Conservation (phyloP, 2,329 filamentous ascomycete genomes). For the Exophiala viscosa region DNA sequence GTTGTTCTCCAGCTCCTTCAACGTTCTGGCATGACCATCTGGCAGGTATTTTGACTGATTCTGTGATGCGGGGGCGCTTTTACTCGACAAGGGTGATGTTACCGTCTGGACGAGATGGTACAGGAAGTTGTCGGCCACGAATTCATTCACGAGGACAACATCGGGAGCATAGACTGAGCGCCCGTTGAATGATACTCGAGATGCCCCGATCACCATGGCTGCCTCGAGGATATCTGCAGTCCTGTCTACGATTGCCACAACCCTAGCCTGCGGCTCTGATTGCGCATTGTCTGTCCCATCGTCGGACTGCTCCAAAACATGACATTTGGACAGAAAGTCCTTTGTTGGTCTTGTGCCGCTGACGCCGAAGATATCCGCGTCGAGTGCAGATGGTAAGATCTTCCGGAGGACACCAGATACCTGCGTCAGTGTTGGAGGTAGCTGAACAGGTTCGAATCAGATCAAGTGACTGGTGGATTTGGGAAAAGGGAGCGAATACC, state of each 20-base stretch:
- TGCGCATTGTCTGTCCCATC: constrained; percentile 27
- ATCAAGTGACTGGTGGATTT: neutral
- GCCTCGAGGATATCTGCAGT: constrained; percentile 54
- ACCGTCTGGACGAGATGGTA: constrained; percentile 6
- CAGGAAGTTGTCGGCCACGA: constrained; percentile 35
- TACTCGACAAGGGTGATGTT: neutral
- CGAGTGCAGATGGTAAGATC: constrained; percentile 41
- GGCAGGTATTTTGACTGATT: neutral
- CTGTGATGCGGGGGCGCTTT: neutral
- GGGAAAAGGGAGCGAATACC: constrained; percentile 20
- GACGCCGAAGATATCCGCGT: constrained; percentile 49
- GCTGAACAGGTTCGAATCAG: constrained; percentile 2
- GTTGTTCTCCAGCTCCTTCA: constrained; percentile 5
- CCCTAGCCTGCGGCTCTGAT: constrained; percentile 35
- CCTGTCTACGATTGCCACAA: constrained; percentile 59
- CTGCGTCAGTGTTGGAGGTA: constrained; percentile 8
- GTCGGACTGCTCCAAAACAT: constrained; percentile 34
- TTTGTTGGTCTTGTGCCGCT: constrained; percentile 34
- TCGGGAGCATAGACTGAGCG: constrained; percentile 60
- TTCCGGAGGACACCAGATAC: constrained; percentile 20
- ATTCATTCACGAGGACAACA: constrained; percentile 63
- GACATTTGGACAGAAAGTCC: constrained; percentile 27
- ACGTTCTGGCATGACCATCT: neutral
- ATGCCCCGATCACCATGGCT: constrained; percentile 51
- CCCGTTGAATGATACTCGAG: constrained; percentile 55